A percentile compares a stretch with the other conserved stretches of the same genome.
phyloP scores from a whole-genome alignment of 1,284 basidiomycete genomes.

The Rhodotorula sp. region DNA sequence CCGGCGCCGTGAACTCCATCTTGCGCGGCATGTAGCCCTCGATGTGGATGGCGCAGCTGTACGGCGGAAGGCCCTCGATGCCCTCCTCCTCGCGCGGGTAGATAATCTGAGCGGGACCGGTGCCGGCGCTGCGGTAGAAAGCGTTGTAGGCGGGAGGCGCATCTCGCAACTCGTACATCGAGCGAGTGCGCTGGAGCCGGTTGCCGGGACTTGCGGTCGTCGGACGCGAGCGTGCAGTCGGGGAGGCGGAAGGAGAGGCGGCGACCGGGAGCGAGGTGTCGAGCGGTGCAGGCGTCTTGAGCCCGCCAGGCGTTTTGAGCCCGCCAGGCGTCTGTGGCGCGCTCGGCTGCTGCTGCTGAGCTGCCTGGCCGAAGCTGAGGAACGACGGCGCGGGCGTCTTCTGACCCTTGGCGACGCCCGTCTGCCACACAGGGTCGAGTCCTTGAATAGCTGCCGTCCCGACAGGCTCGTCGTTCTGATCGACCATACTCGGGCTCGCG shows the following conservation, averaged over 20 bases:
- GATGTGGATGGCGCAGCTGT: constrained; percentile 84
- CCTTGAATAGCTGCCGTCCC: constrained; percentile 25
- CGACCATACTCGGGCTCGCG: constrained; percentile 34
- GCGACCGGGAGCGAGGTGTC: not conserved
- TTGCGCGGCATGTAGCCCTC: constrained; percentile 84
- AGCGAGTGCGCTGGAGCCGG: constrained; percentile 51
- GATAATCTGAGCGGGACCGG: constrained; percentile 29
- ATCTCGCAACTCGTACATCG: constrained; percentile 53
- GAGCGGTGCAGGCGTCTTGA: constrained; percentile 5
- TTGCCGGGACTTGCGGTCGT: not conserved
- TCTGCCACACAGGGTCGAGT: constrained; percentile 37
- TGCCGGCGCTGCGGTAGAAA: constrained; percentile 48
- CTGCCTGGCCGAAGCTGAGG: constrained; percentile 14
- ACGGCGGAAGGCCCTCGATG: constrained; percentile 73
- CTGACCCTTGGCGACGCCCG: constrained; percentile 3
- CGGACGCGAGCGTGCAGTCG: not conserved
- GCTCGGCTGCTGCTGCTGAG: not conserved
- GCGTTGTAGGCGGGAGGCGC: constrained; percentile 53
- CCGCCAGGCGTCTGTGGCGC: not conserved
- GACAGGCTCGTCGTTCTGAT: constrained; percentile 24
- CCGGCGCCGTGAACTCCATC: constrained; percentile 86
- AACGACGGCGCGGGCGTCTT: constrained; percentile 31
- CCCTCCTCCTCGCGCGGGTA: constrained; percentile 69
- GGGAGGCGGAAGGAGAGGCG: constrained; percentile 11
- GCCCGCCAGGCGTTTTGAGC: too few species aligned